Evolutionary conservation across 2,329 filamentous ascomycete species (phyloP).

Genomic region (Cordyceps cicadae): DNA sequence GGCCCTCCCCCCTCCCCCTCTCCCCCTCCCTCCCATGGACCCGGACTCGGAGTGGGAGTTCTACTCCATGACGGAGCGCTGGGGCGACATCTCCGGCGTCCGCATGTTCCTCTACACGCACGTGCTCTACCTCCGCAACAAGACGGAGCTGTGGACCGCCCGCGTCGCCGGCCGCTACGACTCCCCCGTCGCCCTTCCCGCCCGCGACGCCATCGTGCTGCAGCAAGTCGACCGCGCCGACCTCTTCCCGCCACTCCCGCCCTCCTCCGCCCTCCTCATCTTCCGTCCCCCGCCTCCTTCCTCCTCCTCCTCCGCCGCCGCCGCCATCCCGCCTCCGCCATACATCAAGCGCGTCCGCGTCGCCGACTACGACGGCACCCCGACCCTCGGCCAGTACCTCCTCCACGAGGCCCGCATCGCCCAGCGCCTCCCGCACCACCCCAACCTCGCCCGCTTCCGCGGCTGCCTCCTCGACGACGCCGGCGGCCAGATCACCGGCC

Average conservation of each 20-base stretch:
- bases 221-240: background rate
- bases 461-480: background rate
- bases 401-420: constrained; percentile 1
- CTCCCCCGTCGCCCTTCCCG: background rate
- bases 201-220: background rate
- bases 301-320: no score
- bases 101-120: constrained; percentile 1
- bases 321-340: background rate
- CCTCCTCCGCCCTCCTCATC: background rate
- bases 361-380: background rate
- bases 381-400: background rate
- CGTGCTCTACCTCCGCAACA: background rate
- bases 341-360: background rate
- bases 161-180: background rate
- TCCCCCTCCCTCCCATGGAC: background rate
- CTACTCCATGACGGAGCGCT: background rate
- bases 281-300: no score
- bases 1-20: no score
- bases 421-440: background rate
- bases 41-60: background rate
- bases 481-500: background rate
- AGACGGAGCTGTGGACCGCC: background rate
- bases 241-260: background rate
- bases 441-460: background rate
- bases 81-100: background rate